Evolutionary conservation across 345 rosid species (phyloP).

Genomic region (Psidium friedrichsthalianum): DNA sequence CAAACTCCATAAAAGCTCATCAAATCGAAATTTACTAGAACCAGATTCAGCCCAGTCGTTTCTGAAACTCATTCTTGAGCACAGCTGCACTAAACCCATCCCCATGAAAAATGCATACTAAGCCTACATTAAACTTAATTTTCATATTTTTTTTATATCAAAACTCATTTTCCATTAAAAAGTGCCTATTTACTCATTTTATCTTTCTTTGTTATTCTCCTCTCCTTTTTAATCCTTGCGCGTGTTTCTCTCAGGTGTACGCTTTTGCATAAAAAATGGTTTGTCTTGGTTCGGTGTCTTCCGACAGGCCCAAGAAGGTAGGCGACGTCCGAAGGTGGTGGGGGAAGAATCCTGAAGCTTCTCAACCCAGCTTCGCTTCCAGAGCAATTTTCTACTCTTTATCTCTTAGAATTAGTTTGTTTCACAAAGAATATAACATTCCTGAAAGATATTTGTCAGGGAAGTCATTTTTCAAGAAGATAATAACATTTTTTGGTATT

Average conservation of each 20-base stretch:
- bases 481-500: too few relatives aligned
- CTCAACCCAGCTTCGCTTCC: not conserved
- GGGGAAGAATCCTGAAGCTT: not conserved
- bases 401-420: not conserved
- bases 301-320: not conserved
- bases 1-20: too few relatives aligned
- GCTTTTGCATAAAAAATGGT: not conserved
- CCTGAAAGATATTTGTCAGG: too few relatives aligned
- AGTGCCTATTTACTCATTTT: not conserved
- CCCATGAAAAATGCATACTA: not conserved
- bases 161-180: too few relatives aligned
- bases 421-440: too few relatives aligned
- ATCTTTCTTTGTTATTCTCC: not conserved
- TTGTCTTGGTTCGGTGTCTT: not conserved
- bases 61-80: not conserved
- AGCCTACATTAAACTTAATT: not conserved
- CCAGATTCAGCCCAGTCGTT: not conserved
- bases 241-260: not conserved
- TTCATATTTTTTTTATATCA: too few relatives aligned
- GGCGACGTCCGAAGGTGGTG: not conserved
- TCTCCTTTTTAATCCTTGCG: not conserved
- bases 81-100: not conserved
- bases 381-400: not conserved
- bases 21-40: not conserved
- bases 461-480: too few relatives aligned